Percentiles rank a stretch among this genome's conserved stretches.
These are phyloP conservation scores for Athelia sp. DNA, from an alignment of 1,284 basidiomycete species.

Conservation along the genomic window DNA sequence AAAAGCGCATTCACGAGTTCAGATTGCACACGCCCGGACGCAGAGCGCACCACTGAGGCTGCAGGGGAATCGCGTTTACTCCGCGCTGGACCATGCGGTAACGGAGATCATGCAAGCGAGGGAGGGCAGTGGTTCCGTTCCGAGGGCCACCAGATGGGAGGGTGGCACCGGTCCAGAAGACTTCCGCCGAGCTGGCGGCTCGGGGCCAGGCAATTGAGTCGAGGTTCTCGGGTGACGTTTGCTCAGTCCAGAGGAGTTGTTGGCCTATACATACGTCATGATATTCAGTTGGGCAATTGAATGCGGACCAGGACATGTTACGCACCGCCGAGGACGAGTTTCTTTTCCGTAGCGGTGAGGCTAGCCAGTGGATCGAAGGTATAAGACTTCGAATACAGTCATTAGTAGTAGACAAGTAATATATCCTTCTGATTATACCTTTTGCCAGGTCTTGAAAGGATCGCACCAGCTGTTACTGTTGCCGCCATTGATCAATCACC, in stretches of 20 bases:
- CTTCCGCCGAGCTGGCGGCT: constrained; percentile 72
- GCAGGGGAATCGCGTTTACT: constrained; percentile 62
- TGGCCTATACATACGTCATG: constrained; percentile 40
- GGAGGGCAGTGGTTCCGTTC: constrained; percentile 57
- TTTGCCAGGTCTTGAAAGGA: constrained; percentile 76
- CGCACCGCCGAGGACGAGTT: constrained; percentile 65
- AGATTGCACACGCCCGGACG: constrained; percentile 60
- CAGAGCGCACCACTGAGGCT: constrained; percentile 81
- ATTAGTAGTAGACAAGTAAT: background rate
- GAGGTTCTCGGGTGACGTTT: constrained; percentile 65
- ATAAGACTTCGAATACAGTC: constrained; percentile 39
- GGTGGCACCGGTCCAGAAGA: constrained; percentile 74
- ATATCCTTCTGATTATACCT: constrained; percentile 28
- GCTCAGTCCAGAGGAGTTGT: constrained; percentile 77
- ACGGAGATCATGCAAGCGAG: constrained; percentile 71
- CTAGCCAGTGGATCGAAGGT: constrained; percentile 69
- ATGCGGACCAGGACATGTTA: constrained; percentile 1
- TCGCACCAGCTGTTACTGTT: constrained; percentile 55
- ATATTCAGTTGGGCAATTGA: background rate
- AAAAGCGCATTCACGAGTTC: constrained; percentile 25
- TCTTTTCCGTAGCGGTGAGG: constrained; percentile 41
- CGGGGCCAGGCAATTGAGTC: constrained; percentile 78
- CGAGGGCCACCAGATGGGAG: constrained; percentile 28
- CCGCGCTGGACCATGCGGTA: constrained; percentile 70
- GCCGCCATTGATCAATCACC: background rate